These are phyloP conservation scores for Tilletiaria anomala DNA, from an alignment of 1,284 basidiomycete genomes.

Conservation along the genomic window DNA sequence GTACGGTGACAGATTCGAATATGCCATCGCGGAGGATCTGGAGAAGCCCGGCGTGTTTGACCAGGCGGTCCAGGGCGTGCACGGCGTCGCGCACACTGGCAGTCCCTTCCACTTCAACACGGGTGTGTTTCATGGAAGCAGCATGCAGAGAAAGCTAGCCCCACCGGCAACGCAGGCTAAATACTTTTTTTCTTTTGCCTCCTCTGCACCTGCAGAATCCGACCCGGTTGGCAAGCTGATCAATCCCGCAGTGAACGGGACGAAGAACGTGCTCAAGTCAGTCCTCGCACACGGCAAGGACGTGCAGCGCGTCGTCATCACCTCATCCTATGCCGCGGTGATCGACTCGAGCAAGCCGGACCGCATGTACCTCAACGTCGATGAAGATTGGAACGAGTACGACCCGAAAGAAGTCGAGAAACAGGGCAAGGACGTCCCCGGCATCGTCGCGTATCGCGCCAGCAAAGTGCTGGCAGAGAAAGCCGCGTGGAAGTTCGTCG, in stretches of 20 bases:
- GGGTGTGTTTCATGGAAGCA: too few relatives aligned
- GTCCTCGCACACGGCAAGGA: conserved; percentile 46
- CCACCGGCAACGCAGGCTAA: too few relatives aligned
- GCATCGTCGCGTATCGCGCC: conserved; percentile 41
- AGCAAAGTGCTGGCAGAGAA: conserved; percentile 59
- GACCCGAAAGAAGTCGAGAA: conserved; percentile 42
- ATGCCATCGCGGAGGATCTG: conserved; percentile 50
- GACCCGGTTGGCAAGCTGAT: conserved; percentile 43
- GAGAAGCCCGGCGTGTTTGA: conserved; percentile 53
- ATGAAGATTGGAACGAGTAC: conserved; percentile 55
- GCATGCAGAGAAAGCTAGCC: too few relatives aligned
- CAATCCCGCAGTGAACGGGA: conserved; percentile 53
- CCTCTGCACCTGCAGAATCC: too few relatives aligned
- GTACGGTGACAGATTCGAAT: conserved; percentile 44
- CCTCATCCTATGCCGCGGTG: conserved; percentile 50
- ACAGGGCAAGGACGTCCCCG: conserved; percentile 35
- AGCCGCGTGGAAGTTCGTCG: conserved; percentile 40
- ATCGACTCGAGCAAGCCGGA: conserved; percentile 31
- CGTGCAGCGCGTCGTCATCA: conserved; percentile 51
- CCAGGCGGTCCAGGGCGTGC: conserved; percentile 53
- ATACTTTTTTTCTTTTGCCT: too few relatives aligned
- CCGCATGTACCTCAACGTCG: conserved; percentile 1
- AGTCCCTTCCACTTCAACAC: conserved; percentile 44
- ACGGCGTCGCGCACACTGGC: conserved; percentile 51
- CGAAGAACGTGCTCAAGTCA: conserved; percentile 49